Evolutionary conservation across 2,329 filamentous ascomycete genomes (phyloP), one percentile per base, ranked within the genome.

Genomic region (Bipolaris bicolor): DNA sequence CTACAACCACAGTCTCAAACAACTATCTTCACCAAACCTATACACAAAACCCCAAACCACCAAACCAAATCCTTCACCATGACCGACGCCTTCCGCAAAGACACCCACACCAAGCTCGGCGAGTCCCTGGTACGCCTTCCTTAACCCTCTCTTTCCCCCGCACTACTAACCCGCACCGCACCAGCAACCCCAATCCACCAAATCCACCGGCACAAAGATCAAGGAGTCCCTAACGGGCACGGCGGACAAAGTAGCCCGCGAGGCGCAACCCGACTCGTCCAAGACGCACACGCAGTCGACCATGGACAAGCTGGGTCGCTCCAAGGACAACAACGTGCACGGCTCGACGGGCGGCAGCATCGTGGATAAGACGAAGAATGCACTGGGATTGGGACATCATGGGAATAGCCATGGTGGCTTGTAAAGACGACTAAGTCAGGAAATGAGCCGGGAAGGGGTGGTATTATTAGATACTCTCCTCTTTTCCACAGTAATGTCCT

Each of bases 71-170:
- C 55, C 60, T 72, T 68, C 76, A 84, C 66, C 73, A 87, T 86
- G 84, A 84, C 86, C 81, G 86, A 88, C 78, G 52, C 76, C 67
- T 81, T 80, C 71, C 85, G 86, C 83, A 88, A 88, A 78, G 84
- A 86, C 77, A 82, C 86, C 76, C 69, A 75, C 65, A 71, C 79
- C 77, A 83, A 86, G 83, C 77, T 81, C 61, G 76, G 78, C 71
- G 84, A 88, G 81, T 78, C 81, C 57, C 49, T 68, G 34, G 64
- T 61, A 61, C 11, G 55, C 34, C 24, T 5, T 3, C 9, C 26
- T 7, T n/a, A n/a, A n/a, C 26, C 26, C 26, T 10, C 5, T 2
- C 31, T 9, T n/a, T 13, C 22, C n/a, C 43, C 5, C 26, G 1
- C 22, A 47, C 56, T 5, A 24, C 22, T 29, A 48, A 52, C 45